A percentile compares a stretch with the other conserved stretches of the same genome.
phyloP scores from a whole-genome alignment of 2,329 filamentous ascomycete genomes.

The Beauveria australis region DNA sequence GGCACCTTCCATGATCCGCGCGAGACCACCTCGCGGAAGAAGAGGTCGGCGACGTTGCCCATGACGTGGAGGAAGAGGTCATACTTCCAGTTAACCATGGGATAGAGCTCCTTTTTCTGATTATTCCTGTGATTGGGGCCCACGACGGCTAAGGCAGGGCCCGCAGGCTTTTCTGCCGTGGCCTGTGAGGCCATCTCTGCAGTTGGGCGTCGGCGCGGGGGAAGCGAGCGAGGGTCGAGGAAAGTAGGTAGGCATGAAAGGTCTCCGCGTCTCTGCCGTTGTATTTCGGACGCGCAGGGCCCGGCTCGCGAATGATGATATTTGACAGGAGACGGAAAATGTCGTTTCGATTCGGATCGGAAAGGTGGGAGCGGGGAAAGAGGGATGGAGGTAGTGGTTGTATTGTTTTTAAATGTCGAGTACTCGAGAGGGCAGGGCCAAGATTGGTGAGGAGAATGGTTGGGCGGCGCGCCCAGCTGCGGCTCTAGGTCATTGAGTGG shows the following conservation, averaged over 20 bases:
- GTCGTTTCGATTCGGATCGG: no score
- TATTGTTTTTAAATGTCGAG: not conserved
- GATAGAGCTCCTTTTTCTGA: constrained; percentile 48
- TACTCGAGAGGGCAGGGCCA: not conserved
- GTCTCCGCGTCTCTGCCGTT: no score
- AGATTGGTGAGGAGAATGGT: constrained; percentile 7
- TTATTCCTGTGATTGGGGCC: constrained; percentile 1
- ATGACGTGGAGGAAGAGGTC: constrained; percentile 71
- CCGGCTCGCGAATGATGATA: no score
- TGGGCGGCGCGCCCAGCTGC: not conserved
- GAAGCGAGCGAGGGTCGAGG: no score
- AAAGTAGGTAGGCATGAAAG: no score
- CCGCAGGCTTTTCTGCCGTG: not conserved
- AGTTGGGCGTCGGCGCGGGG: not conserved
- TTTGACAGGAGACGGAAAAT: no score
- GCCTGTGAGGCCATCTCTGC: constrained; percentile 4
- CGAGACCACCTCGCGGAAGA: constrained; percentile 96
- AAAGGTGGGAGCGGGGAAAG: no score
- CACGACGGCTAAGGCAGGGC: not conserved
- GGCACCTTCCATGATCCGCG: constrained; percentile 93
- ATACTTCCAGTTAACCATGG: constrained; percentile 67
- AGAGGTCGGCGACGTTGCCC: constrained; percentile 82
- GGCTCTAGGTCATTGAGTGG: not conserved
- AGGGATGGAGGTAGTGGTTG: not conserved
- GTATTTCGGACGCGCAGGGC: not conserved